These are phyloP conservation scores for Aspergillus wentii DNA, from an alignment of 495 filamentous ascomycete genomes.

Conservation along the genomic window DNA sequence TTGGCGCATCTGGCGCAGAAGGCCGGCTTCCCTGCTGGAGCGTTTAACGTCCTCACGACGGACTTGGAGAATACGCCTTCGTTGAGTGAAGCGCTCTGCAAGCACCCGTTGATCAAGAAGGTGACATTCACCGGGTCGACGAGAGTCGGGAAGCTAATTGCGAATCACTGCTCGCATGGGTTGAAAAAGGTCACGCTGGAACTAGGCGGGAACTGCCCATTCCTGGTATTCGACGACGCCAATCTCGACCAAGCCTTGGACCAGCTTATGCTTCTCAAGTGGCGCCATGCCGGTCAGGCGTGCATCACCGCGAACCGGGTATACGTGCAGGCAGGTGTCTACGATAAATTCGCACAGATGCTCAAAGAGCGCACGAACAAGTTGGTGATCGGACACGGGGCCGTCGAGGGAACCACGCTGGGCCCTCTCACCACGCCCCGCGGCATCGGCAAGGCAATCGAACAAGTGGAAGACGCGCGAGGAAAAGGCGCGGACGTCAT, in stretches of 20 bases:
- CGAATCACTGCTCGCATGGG: slow-evolving; percentile 52
- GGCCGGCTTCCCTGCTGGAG: slow-evolving; percentile 56
- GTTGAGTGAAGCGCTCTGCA: slow-evolving; percentile 61
- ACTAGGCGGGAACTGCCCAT: slow-evolving; percentile 71
- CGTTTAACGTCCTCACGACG: slow-evolving; percentile 56
- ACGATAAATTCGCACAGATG: slow-evolving; percentile 48
- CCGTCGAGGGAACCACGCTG: slow-evolving; percentile 54
- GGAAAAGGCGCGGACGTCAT: slow-evolving; percentile 54
- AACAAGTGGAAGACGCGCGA: slow-evolving; percentile 60
- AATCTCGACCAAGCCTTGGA: slow-evolving; percentile 59
- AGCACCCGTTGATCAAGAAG: slow-evolving; percentile 61
- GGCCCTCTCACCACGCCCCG: slow-evolving; percentile 63
- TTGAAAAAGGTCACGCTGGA: slow-evolving; percentile 41
- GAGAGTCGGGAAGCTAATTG: slow-evolving; percentile 58
- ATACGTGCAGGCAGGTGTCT: slow-evolving; percentile 59
- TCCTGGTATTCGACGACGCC: slow-evolving; percentile 71
- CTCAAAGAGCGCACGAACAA: slow-evolving; percentile 49
- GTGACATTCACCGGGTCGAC: slow-evolving; percentile 72
- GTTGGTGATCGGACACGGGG: slow-evolving; percentile 63
- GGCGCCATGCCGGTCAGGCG: slow-evolving; percentile 66
- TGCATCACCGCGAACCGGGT: slow-evolving; percentile 72
- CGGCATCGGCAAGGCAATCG: slow-evolving; percentile 57
- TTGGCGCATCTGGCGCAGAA: slow-evolving; percentile 53
- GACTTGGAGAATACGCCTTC: slow-evolving; percentile 52
- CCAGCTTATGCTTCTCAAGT: slow-evolving; percentile 58